Conservation (phyloP, 2,329 filamentous ascomycete species). For the Didymella pomorum region DNA sequence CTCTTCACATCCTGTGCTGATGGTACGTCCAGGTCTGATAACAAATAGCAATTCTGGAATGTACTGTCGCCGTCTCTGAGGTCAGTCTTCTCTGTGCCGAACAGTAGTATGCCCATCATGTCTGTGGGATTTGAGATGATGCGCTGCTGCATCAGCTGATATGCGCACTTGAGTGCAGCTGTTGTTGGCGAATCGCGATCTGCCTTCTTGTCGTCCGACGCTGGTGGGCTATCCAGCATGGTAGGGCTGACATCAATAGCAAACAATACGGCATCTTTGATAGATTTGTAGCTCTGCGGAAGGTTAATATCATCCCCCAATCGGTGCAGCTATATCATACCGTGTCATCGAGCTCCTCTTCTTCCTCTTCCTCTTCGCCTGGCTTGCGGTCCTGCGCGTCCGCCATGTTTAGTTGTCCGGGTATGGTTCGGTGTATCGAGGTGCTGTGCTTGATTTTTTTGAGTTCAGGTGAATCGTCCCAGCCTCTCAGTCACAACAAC, state of each 20-base stretch:
- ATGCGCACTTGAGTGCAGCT: constrained; percentile 91
- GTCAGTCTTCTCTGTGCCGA: constrained; percentile 81
- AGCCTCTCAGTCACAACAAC: not conserved
- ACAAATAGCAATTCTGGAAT: constrained; percentile 92
- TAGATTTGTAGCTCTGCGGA: constrained; percentile 77
- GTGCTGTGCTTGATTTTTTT: not conserved
- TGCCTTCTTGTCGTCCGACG: constrained; percentile 71
- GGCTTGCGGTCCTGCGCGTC: constrained; percentile 41
- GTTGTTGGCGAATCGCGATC: constrained; percentile 79
- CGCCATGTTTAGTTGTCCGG: constrained; percentile 35
- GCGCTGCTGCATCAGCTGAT: constrained; percentile 94
- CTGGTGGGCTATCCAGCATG: constrained; percentile 76
- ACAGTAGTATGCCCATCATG: constrained; percentile 95
- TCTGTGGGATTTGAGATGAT: constrained; percentile 97
- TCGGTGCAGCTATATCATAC: constrained; percentile 52
- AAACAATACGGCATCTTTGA: constrained; percentile 98
- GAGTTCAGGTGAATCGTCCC: not conserved
- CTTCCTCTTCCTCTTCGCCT: constrained; percentile 69
- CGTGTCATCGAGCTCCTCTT: constrained; percentile 72
- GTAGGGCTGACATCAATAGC: constrained; percentile 89
- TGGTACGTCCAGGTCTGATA: constrained; percentile 87
- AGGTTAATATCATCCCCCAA: constrained; percentile 21
- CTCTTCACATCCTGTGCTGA: constrained; percentile 85
- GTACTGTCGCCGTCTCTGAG: constrained; percentile 58
- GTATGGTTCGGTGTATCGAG: not conserved